A percentile compares a stretch with the other conserved stretches of the same genome.
Conservation (phyloP, 306 rosid genomes). For the Cicer chorassanicum region DNA sequence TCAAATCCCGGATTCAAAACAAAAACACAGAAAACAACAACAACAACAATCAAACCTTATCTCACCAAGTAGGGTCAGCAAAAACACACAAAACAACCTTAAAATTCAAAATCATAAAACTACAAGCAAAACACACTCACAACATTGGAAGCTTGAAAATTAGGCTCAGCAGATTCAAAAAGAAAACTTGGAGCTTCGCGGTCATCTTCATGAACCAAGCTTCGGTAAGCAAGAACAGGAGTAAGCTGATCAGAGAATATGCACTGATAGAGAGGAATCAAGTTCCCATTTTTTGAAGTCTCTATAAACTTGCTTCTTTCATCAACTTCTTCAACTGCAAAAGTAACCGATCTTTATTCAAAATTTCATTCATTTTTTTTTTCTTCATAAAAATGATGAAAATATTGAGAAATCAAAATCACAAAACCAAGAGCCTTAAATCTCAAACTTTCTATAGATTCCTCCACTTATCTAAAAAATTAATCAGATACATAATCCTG, state of each 20-base stretch:
- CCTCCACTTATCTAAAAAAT: conserved; percentile 18
- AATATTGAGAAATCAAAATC: neutral
- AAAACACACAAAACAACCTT: neutral
- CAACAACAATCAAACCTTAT: too few relatives aligned
- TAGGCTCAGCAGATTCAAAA: conserved; percentile 79
- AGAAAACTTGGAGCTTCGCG: conserved; percentile 86
- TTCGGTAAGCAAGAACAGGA: conserved; percentile 76
- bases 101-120: conserved; percentile 23
- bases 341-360: neutral
- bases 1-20: conserved; percentile 25
- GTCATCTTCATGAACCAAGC: conserved; percentile 73
- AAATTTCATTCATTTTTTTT: neutral
- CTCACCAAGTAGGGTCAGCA: too few relatives aligned
- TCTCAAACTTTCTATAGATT: neutral
- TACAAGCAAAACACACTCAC: conserved; percentile 41
- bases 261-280: conserved; percentile 68
- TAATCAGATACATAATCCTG: neutral
- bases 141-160: conserved; percentile 39
- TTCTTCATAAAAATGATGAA: neutral
- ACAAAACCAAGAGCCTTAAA: conserved; percentile 9
- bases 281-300: conserved; percentile 64
- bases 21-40: neutral
- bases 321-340: conserved; percentile 55
- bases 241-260: conserved; percentile 84
- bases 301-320: conserved; percentile 56